A percentile compares a stretch with the other conserved stretches of the same genome.
These are phyloP conservation scores for Suhomyces prunicola DNA, from an alignment of 805 yeast genomes.

Conservation along the genomic window DNA sequence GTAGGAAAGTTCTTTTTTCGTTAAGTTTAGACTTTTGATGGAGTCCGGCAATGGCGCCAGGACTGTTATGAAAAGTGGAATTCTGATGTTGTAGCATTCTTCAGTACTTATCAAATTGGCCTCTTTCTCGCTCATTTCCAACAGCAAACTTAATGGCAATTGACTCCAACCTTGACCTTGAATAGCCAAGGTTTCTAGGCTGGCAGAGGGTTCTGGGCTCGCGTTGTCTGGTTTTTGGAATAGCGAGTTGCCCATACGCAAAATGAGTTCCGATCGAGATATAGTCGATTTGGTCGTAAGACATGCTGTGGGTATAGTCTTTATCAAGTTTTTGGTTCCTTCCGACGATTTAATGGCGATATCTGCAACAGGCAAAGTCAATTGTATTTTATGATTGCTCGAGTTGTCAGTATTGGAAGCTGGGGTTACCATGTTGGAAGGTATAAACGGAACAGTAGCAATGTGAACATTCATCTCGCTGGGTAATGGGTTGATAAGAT, in stretches of 20 bases:
- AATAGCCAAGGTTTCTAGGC: slow-evolving; percentile 16
- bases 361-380: slow-evolving; percentile 26
- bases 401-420: slow-evolving; percentile 3
- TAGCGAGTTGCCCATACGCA: slow-evolving; percentile 18
- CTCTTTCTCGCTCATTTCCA: slow-evolving; percentile 2
- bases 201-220: slow-evolving; percentile 3
- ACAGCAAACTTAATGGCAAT: slow-evolving; percentile 25
- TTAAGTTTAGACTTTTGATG: slow-evolving; percentile 13
- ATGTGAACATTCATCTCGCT: slow-evolving; percentile 18
- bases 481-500: slow-evolving; percentile 31
- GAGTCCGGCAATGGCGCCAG: slow-evolving; percentile 22
- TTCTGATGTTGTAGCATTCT: slow-evolving; percentile 6
- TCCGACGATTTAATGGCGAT: slow-evolving; percentile 18
- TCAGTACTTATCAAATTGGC: background rate
- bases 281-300: slow-evolving; percentile 26
- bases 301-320: slow-evolving; percentile 34
- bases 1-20: slow-evolving; percentile 16
- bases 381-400: slow-evolving; percentile 4
- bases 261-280: slow-evolving; percentile 30
- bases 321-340: slow-evolving; percentile 20
- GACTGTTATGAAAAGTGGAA: slow-evolving; percentile 32
- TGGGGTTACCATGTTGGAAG: slow-evolving; percentile 11
- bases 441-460: slow-evolving; percentile 20
- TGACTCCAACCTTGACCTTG: slow-evolving; percentile 34
- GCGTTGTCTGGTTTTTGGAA: background rate